Base-by-base conservation (phyloP, 2,329 filamentous ascomycete species). In the Pseudocercospora vitis region DNA sequence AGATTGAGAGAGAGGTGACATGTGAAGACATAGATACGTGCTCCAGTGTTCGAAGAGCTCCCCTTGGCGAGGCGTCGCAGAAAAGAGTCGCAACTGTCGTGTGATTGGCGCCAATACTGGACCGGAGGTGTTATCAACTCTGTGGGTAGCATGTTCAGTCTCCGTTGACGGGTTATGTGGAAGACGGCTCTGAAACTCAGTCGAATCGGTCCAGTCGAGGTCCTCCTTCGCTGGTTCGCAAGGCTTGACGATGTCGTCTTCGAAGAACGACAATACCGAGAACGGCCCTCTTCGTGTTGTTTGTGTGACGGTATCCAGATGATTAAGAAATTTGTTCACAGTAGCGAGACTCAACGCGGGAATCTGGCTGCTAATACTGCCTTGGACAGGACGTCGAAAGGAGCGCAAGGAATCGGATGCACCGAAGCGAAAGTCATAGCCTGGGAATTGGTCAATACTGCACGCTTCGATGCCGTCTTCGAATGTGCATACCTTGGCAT, bases 11-110 rank as follows among this genome's bases (percentile, higher is more conserved):
- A 52, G 28, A 8, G 49, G 49, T 12, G 49, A 52, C 39, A 52
- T 9, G 23, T 46, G 42, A 8, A 45, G 19, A 26, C 49, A 52
- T 21, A 52, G 18, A 29, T 35, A 52, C 4, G 39, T 23, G 12
- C 39, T 35, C 49, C 49, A 52, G 40, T 52, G 40, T 33, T 52
- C 49, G 23, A 52, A 52, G 12, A 52, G 40, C 28, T 52, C 49
- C 11, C 16, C 29, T 18, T 52, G 49, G 18, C 28, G 39, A 7
- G 24, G 7, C 5, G 39, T 26, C 16, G 37, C 24, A 6, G 40
- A 24, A 16, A 52, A 7, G 8, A 37, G 39, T 11, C 24, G 26
- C 12, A 40, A 21, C 19, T 46, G 24, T 33, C 26, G 28, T 14
- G 23, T 16, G 19, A 52, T 12, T 16, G 29, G 29, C 7, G 16